Evolutionary conservation across 495 filamentous ascomycete genomes (phyloP).

Genomic region (Aspergillus sclerotiicarbonarius): DNA sequence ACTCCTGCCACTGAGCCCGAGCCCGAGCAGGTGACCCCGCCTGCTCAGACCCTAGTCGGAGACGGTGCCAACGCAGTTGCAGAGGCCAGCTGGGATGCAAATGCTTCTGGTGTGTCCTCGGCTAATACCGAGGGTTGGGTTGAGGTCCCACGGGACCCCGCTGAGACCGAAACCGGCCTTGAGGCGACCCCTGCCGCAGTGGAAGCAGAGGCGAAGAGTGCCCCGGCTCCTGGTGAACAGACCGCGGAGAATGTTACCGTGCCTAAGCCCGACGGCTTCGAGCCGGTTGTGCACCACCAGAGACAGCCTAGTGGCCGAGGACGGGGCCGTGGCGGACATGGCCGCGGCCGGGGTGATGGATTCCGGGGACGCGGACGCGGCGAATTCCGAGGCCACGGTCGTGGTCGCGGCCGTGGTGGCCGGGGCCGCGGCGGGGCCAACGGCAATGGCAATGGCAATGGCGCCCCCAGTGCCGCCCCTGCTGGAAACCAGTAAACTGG

Average conservation of each 20-base stretch:
- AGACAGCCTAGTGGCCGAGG: slow-evolving; percentile 51
- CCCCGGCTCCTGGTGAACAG: slow-evolving; percentile 43
- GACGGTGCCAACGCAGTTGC: slow-evolving; percentile 66
- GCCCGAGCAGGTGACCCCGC: slow-evolving; percentile 37
- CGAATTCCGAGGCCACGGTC: slow-evolving; percentile 44
- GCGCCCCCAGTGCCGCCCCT: slow-evolving; percentile 24
- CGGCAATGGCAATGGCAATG: slow-evolving; percentile 23
- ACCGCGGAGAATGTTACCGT: slow-evolving; percentile 62
- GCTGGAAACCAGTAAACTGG: slow-evolving; percentile 17
- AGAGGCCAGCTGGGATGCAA: slow-evolving; percentile 66
- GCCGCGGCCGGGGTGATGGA: slow-evolving; percentile 54
- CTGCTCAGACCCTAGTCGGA: slow-evolving; percentile 55
- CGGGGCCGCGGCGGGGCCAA: slow-evolving; percentile 36
- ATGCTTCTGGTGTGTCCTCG: slow-evolving; percentile 41
- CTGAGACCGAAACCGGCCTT: slow-evolving; percentile 69
- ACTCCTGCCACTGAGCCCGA: slow-evolving; percentile 23
- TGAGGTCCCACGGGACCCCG: slow-evolving; percentile 68
- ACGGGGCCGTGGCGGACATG: slow-evolving; percentile 48
- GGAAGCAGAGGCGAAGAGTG: slow-evolving; percentile 22
- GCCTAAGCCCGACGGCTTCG: slow-evolving; percentile 62
- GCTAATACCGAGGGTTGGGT: slow-evolving; percentile 72
- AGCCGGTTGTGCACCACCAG: slow-evolving; percentile 59
- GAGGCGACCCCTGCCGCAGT: slow-evolving; percentile 56
- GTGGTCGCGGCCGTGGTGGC: slow-evolving; percentile 30
- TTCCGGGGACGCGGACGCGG: slow-evolving; percentile 56